Conservation (phyloP, 192 early-diverging fungal species). For the Irineochytrium annulatum region DNA sequence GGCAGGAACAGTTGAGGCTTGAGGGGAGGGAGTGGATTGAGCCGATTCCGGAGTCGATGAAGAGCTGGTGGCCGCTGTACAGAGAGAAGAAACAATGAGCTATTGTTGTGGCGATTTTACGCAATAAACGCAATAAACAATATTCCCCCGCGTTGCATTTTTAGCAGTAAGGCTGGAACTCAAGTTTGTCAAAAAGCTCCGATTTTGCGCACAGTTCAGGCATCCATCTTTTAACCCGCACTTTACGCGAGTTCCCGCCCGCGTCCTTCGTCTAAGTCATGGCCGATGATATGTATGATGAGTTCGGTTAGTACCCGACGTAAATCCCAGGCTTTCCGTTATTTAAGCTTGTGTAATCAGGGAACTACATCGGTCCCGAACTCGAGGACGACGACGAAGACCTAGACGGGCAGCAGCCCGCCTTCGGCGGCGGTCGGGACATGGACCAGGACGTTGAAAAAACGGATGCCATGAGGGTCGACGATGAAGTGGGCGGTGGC, state of each 20-base stretch:
- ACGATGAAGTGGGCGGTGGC: constrained; percentile 36
- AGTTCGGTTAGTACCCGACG: neutral
- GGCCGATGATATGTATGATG: neutral
- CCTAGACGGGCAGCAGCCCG: constrained; percentile 14
- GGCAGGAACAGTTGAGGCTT: constrained; percentile 45
- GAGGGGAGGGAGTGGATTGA: constrained; percentile 57
- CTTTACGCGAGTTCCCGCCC: no score
- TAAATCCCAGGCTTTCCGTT: neutral
- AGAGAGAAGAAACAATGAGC: no score
- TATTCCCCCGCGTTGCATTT: no score
- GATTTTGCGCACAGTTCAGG: no score
- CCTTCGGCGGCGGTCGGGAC: neutral
- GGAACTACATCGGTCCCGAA: constrained; percentile 98
- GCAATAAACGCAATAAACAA: no score
- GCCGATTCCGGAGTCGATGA: constrained; percentile 41
- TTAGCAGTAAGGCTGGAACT: no score
- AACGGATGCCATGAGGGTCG: constrained; percentile 48
- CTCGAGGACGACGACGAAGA: constrained; percentile 64
- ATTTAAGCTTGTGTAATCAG: constrained; percentile 35
- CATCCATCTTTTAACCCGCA: no score
- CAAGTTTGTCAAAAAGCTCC: no score
- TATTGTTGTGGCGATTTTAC: no score
- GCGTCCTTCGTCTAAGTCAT: neutral
- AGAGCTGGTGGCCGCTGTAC: constrained; percentile 36
- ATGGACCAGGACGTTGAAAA: constrained; percentile 15